These are phyloP conservation scores for Penicillium sp. DNA, from an alignment of 2,329 filamentous ascomycete species.

Conservation along the genomic window DNA sequence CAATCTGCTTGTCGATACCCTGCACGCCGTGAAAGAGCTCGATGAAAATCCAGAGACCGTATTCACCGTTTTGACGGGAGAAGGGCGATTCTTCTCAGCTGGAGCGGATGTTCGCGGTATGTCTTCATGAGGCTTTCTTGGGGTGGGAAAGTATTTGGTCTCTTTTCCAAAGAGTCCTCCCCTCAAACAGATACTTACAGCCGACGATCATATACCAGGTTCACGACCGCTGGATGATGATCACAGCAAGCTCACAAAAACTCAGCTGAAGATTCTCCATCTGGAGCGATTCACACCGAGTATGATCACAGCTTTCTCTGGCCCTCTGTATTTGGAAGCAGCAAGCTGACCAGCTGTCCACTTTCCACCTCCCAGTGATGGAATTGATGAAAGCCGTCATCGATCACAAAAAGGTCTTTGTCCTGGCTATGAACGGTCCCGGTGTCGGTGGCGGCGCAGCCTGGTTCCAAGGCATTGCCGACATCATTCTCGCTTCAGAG, in stretches of 20 bases:
- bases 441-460: conserved; percentile 47
- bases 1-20: conserved; percentile 40
- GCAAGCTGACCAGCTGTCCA: neutral
- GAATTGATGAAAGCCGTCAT: conserved; percentile 42
- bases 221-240: neutral
- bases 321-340: too few species aligned
- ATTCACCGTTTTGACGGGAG: conserved; percentile 48
- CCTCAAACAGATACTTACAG: neutral
- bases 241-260: neutral
- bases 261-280: neutral
- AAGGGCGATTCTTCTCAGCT: conserved; percentile 47
- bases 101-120: conserved; percentile 45
- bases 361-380: conserved; percentile 16
- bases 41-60: conserved; percentile 45
- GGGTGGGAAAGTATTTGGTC: neutral
- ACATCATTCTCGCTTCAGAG: conserved; percentile 44
- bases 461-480: conserved; percentile 47
- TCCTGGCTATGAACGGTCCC: conserved; percentile 48
- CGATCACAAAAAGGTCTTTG: conserved; percentile 47
- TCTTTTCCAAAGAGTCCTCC: neutral
- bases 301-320: neutral
- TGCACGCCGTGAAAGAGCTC: conserved; percentile 41
- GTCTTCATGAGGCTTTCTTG: conserved; percentile 4
- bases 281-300: neutral
- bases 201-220: too few species aligned